Evolutionary conservation across 805 yeast species (phyloP), one percentile per base, ranked within the genome.

Genomic region (Cephaloascus fragrans): DNA sequence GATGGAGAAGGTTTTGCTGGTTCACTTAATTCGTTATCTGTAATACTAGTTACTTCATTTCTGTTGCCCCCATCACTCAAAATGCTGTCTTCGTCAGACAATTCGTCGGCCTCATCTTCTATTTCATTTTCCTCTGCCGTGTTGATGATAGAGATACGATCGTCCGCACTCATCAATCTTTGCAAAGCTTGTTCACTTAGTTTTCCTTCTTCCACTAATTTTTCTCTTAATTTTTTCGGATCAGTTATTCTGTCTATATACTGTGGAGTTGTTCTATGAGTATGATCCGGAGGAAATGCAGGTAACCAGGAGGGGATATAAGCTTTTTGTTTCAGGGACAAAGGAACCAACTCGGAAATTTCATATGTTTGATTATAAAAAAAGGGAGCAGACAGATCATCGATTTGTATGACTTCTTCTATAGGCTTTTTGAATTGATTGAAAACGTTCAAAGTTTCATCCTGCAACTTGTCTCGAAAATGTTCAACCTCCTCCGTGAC

Each of bases 251-350:
- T 67, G 18, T 75, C 64, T 40, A 79, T 69, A 53, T 66, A 88
- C 45, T 71, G 69, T 0, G 95, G 83, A 0, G 96, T 83, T 40
- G 79, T 73, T 56, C 76, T 78, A 55, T 83, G 90, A 0, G 97
- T 90, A 57, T 89, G 94, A 50, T 87, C 95, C 0, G 97, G 96
- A 1, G 98, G 98, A 20, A 90, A 67, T 10, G 77, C 77, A 0
- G 98, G 98, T 48, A 90, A 62, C 80, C 88, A 88, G 4, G 62
- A 52, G 0, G 94, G 94, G 5, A 85, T 69, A 42, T 75, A 75
- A 4, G 55, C 52, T 36, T 61, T 62, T 29, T 56, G 46, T 19
- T 56, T 52, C 18, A 65, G 61, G 1, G 61, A 55, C 28, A 80
- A 60, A 1, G 71, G 88, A 12, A 81, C 73, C 19, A 84, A 64